A percentile compares a stretch with the other conserved stretches of the same genome.
phyloP scores from a whole-genome alignment of 345 rosid species.

The Barbarea vulgaris region DNA sequence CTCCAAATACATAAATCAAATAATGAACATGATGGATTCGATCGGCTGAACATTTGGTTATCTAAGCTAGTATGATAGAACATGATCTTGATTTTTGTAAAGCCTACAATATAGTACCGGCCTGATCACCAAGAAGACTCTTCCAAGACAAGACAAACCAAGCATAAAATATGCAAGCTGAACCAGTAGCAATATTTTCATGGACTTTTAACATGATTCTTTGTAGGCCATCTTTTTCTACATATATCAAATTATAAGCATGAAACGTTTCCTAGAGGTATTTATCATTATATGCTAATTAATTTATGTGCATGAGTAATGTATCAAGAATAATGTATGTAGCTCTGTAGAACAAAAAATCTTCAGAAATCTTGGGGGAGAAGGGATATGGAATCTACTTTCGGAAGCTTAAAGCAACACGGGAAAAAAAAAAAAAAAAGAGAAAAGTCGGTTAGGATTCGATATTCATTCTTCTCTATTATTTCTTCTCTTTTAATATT shows the following conservation, averaged over 20 bases:
- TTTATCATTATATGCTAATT: not conserved
- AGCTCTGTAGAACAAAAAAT: not conserved
- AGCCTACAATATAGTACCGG: not conserved
- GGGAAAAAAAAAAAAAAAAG: not conserved
- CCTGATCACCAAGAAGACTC: not conserved
- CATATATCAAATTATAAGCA: not conserved
- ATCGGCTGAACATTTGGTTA: not conserved
- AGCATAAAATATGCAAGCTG: constrained; percentile 1
- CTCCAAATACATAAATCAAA: not conserved
- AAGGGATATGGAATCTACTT: constrained; percentile 37
- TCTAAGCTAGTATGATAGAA: not conserved
- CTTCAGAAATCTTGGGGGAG: constrained; percentile 30
- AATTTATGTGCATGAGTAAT: not conserved
- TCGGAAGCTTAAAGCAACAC: constrained; percentile 18
- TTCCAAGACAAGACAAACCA: not conserved
- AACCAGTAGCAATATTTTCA: not conserved
- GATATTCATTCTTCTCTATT: constrained; percentile 29
- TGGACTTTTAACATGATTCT: not conserved
- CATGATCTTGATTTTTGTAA: not conserved
- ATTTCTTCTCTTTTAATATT: constrained; percentile 21
- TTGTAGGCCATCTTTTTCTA: not conserved
- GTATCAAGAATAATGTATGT: not conserved
- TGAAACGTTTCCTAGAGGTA: not conserved
- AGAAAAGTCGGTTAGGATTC: constrained; percentile 23
- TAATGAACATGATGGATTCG: not conserved